phyloP scores from a whole-genome alignment of 305 asterid genomes.

The Fraxinus sp. region DNA sequence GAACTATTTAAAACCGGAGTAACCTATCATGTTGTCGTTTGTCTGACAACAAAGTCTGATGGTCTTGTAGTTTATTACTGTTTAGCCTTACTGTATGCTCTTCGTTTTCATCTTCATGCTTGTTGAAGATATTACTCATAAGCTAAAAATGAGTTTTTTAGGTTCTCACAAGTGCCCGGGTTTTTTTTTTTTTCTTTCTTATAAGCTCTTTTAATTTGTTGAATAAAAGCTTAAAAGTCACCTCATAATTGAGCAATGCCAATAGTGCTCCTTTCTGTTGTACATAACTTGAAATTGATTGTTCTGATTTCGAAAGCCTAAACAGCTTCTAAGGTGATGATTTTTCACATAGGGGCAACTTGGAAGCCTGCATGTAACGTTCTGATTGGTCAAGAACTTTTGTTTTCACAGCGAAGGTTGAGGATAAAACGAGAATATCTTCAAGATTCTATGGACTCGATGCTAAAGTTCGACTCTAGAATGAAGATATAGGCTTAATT shows the following conservation, averaged over 20 bases:
- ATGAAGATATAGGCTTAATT: background rate
- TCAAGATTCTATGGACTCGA: background rate
- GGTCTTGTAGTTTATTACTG: background rate
- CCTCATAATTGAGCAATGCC: background rate
- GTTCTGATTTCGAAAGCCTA: background rate
- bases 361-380: background rate
- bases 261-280: background rate
- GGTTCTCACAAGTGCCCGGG: background rate
- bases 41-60: background rate
- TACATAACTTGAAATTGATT: background rate
- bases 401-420: background rate
- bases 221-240: background rate
- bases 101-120: background rate
- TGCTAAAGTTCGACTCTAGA: background rate
- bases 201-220: background rate
- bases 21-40: background rate
- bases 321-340: background rate
- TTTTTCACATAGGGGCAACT: no score
- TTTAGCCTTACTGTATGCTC: background rate
- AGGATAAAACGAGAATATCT: background rate
- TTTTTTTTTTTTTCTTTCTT: background rate
- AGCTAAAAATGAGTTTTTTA: background rate
- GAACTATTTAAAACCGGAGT: background rate
- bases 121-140: background rate
- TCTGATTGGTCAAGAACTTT: background rate